Conservation (phyloP, 352 stramenopile species). For the Phytophthora hybrid region DNA sequence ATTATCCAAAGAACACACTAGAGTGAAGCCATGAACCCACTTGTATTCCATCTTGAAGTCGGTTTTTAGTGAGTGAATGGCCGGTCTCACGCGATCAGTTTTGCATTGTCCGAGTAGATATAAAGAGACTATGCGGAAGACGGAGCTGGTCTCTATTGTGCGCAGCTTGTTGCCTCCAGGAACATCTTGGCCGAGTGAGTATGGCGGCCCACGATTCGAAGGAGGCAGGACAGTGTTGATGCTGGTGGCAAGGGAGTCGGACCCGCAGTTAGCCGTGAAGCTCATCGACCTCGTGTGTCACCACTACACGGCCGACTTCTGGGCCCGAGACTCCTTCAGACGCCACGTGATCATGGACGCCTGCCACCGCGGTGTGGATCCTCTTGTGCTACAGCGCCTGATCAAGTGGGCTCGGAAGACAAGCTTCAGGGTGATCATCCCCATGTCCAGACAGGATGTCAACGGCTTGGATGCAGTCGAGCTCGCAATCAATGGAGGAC, state of each 20-base stretch:
- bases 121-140: slow-evolving; percentile 5
- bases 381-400: slow-evolving; percentile 15
- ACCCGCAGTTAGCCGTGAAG: slow-evolving; percentile 21
- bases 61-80: not conserved
- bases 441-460: slow-evolving; percentile 18
- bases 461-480: slow-evolving; percentile 20
- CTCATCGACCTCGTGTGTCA: slow-evolving; percentile 32
- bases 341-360: slow-evolving; percentile 34
- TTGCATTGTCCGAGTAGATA: not conserved
- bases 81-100: not conserved
- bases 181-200: slow-evolving; percentile 5
- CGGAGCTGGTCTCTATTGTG: slow-evolving; percentile 12
- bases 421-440: slow-evolving; percentile 12
- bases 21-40: not conserved
- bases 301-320: slow-evolving; percentile 17
- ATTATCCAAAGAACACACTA: no score
- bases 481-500: slow-evolving; percentile 18
- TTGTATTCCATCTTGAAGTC: not conserved
- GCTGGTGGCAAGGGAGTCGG: slow-evolving; percentile 8
- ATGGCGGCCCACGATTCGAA: not conserved
- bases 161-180: slow-evolving; percentile 8
- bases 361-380: slow-evolving; percentile 18
- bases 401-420: slow-evolving; percentile 29
- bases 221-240: slow-evolving; percentile 26
- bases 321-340: slow-evolving; percentile 12